These are phyloP conservation scores for Penicillium expansum DNA, from an alignment of 2,329 filamentous ascomycete genomes.

Conservation along the genomic window DNA sequence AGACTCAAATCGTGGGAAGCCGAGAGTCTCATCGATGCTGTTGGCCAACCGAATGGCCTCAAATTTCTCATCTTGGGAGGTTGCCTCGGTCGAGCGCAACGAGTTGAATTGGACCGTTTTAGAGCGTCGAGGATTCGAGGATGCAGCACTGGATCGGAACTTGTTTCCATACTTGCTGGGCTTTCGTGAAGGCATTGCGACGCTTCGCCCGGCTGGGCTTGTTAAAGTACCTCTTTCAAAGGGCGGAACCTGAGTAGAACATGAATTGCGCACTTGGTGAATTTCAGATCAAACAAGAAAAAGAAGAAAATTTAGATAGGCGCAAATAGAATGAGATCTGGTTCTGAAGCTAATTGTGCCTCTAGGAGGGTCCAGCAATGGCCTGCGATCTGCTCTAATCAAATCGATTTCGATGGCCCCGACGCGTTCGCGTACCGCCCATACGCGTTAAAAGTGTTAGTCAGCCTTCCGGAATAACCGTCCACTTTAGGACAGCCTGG, in stretches of 20 bases:
- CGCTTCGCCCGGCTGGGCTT: constrained; percentile 26
- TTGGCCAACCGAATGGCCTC: constrained; percentile 81
- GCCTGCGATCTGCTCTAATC: constrained; percentile 17
- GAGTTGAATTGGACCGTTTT: constrained; percentile 79
- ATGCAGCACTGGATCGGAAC: constrained; percentile 44
- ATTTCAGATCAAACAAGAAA: neutral
- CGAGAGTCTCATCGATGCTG: constrained; percentile 91
- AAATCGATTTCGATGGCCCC: constrained; percentile 17
- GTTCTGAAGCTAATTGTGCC: constrained; percentile 9
- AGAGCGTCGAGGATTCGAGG: constrained; percentile 53
- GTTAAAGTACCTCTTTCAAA: constrained; percentile 22
- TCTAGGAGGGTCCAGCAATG: constrained; percentile 17
- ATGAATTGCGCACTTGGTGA: constrained; percentile 21
- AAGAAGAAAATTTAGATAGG: neutral
- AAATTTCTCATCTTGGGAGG: constrained; percentile 87
- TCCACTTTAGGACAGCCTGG: constrained; percentile 6
- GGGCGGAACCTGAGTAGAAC: constrained; percentile 16
- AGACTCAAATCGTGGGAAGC: constrained; percentile 86
- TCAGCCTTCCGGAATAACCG: constrained; percentile 26
- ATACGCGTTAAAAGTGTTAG: constrained; percentile 31
- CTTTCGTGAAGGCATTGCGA: constrained; percentile 49
- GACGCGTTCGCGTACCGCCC: constrained; percentile 36
- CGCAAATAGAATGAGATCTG: constrained; percentile 2
- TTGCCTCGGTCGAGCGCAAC: constrained; percentile 73
- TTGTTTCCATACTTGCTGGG: constrained; percentile 66